A percentile compares a stretch with the other conserved stretches of the same genome.
phyloP scores from a whole-genome alignment of 106 monocot species.

The Cymbidium sinense region DNA sequence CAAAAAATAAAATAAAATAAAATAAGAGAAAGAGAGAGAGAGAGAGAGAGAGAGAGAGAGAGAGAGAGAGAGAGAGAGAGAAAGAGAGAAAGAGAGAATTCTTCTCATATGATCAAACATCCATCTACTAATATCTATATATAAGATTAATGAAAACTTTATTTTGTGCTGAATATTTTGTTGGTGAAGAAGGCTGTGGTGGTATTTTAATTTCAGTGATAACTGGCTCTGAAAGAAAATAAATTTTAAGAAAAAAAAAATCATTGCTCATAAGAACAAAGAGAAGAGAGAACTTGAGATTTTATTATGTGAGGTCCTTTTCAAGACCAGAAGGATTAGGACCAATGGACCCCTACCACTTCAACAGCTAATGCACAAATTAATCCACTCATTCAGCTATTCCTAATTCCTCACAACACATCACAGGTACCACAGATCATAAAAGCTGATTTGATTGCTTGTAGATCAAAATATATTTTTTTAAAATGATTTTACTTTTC shows the following conservation, averaged over 20 bases:
- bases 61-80: too few species aligned
- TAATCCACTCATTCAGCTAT: neutral
- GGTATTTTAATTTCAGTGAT: neutral
- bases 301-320: neutral
- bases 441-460: too few species aligned
- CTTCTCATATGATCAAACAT: too few species aligned
- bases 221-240: neutral
- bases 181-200: neutral
- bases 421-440: neutral
- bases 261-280: neutral
- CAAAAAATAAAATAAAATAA: too few species aligned
- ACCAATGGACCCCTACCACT: neutral
- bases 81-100: too few species aligned
- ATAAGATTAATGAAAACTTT: too few species aligned
- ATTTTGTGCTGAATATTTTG: too few species aligned
- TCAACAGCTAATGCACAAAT: constrained; percentile 6
- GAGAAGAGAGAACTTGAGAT: neutral
- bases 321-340: neutral
- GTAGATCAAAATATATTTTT: too few species aligned
- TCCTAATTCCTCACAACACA: neutral
- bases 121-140: too few species aligned
- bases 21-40: too few species aligned
- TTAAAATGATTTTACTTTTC: too few species aligned
- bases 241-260: neutral
- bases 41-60: too few species aligned